These are phyloP conservation scores for Cutaneotrichosporon mucoides DNA, from an alignment of 1,284 basidiomycete genomes.

Conservation along the genomic window DNA sequence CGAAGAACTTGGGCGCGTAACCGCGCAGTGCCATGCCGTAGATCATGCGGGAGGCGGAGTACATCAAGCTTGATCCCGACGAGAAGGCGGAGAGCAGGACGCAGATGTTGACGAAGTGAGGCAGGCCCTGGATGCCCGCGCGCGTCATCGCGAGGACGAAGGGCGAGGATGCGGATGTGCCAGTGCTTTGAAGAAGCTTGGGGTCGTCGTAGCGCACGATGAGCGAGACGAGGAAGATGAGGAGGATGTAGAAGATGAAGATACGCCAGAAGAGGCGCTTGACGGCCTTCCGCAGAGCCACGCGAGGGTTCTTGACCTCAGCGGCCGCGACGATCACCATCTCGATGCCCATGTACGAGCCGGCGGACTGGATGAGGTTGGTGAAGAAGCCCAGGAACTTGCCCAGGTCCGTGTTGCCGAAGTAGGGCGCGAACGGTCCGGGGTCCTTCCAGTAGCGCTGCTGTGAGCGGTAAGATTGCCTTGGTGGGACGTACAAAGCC, in stretches of 20 bases:
- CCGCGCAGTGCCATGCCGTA: slow-evolving; percentile 76
- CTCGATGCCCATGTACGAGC: slow-evolving; percentile 32
- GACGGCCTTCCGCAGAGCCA: slow-evolving; percentile 26
- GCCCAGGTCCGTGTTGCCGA: slow-evolving; percentile 13
- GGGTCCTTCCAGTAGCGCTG: slow-evolving; percentile 59
- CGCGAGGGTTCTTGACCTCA: slow-evolving; percentile 32
- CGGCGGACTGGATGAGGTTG: slow-evolving; percentile 30
- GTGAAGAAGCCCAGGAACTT: slow-evolving; percentile 35
- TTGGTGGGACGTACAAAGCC: slow-evolving; percentile 25
- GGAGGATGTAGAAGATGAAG: slow-evolving; percentile 59
- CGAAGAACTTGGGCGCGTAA: slow-evolving; percentile 72
- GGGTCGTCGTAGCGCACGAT: slow-evolving; percentile 67
- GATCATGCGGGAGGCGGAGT: slow-evolving; percentile 67
- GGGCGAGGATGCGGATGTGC: slow-evolving; percentile 65
- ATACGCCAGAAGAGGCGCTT: slow-evolving; percentile 65
- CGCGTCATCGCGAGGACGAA: slow-evolving; percentile 59
- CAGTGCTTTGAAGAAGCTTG: slow-evolving; percentile 56
- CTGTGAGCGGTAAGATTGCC: too few species aligned
- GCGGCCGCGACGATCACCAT: slow-evolving; percentile 28
- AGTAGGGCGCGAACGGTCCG: slow-evolving; percentile 40
- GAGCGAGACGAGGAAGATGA: slow-evolving; percentile 60
- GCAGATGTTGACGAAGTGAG: slow-evolving; percentile 77
- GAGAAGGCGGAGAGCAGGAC: slow-evolving; percentile 82
- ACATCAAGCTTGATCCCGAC: slow-evolving; percentile 76
- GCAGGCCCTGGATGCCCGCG: slow-evolving; percentile 66